Evolutionary conservation across 1,284 basidiomycete genomes (phyloP).

Genomic region (Ceratobasidium sp.): DNA sequence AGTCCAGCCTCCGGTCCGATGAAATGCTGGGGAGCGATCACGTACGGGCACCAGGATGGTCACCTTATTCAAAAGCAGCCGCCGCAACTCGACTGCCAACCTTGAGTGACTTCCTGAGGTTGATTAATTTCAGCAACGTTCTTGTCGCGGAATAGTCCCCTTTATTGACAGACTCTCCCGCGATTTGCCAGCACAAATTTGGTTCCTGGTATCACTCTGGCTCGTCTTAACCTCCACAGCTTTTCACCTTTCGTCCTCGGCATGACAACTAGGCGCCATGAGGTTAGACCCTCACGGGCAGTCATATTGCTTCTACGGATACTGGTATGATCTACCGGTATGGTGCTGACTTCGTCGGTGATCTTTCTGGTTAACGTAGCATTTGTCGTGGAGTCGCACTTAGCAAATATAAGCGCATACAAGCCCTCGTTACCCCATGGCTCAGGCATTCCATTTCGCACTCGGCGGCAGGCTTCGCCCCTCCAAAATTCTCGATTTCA

Average conservation of each 20-base stretch:
- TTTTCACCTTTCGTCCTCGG: neutral
- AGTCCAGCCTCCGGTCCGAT: too few relatives aligned
- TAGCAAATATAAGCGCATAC: conserved; percentile 9
- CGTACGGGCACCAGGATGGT: too few relatives aligned
- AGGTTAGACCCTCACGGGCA: conserved; percentile 10
- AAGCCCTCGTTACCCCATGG: too few relatives aligned
- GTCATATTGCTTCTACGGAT: conserved; percentile 16
- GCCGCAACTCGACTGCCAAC: too few relatives aligned
- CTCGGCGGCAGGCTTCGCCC: conserved; percentile 39
- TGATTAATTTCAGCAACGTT: too few relatives aligned
- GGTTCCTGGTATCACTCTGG: neutral
- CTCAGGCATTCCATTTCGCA: conserved; percentile 41
- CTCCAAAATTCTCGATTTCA: conserved; percentile 35
- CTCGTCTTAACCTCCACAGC: conserved; percentile 4
- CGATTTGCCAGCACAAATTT: conserved; percentile 12
- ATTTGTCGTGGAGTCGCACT: conserved; percentile 27
- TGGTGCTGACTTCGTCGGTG: conserved; percentile 25
- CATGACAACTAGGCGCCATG: neutral
- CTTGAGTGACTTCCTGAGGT: too few relatives aligned
- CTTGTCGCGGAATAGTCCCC: too few relatives aligned
- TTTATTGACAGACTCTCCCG: too few relatives aligned
- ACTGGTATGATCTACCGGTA: conserved; percentile 10
- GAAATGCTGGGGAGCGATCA: too few relatives aligned
- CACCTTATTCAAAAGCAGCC: too few relatives aligned
- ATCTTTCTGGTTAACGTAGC: conserved; percentile 3